Conservation (phyloP, 1,284 basidiomycete genomes). For the Vanrija sp. region DNA sequence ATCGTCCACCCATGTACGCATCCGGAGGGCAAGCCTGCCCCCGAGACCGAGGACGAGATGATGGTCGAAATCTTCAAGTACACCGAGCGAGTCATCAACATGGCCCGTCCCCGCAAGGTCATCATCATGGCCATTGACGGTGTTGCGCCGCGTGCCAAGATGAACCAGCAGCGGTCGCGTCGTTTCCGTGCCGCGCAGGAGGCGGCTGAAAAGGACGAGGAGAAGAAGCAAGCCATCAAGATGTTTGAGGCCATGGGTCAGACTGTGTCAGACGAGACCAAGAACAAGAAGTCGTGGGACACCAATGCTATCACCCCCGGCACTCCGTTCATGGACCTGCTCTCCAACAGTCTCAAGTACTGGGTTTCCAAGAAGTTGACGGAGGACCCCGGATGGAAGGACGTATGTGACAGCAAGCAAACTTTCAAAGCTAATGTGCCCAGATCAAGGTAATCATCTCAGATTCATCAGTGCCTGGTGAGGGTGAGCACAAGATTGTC, state of each 20-base stretch:
- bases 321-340: conserved; percentile 95
- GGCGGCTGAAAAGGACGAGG: conserved; percentile 87
- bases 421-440: not conserved
- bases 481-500: conserved; percentile 99
- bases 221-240: conserved; percentile 70
- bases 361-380: conserved; percentile 97
- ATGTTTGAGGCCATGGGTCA: conserved; percentile 96
- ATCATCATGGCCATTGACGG: conserved; percentile 99
- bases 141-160: conserved; percentile 96
- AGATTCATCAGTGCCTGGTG: conserved; percentile 93
- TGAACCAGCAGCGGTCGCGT: conserved; percentile 97
- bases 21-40: conserved; percentile 90
- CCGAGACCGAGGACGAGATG: conserved; percentile 98
- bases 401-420: conserved; percentile 54
- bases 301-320: conserved; percentile 96
- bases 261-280: conserved; percentile 75
- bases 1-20: conserved; percentile 96
- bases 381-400: conserved; percentile 91
- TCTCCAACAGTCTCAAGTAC: conserved; percentile 84
- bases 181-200: conserved; percentile 94
- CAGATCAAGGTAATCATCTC: conserved; percentile 94
- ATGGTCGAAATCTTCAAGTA: conserved; percentile 97
- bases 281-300: conserved; percentile 87
- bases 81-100: conserved; percentile 95
- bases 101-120: conserved; percentile 90